phyloP scores from a whole-genome alignment of 2,329 filamentous ascomycete genomes.

The Beauveria bassiana region DNA sequence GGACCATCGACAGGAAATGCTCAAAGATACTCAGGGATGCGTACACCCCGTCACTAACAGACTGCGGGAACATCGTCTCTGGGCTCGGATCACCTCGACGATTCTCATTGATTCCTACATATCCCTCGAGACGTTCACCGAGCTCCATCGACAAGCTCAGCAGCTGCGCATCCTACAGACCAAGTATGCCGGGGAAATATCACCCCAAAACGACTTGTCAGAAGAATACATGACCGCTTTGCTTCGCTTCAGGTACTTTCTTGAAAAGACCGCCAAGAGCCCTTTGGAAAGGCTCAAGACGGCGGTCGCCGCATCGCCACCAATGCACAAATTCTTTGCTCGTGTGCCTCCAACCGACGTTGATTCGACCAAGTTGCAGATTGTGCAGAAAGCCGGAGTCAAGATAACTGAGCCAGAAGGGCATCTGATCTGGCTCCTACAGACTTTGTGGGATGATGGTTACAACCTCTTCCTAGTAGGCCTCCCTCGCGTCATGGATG shows the following conservation, averaged over 20 bases:
- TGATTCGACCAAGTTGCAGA: constrained; percentile 17
- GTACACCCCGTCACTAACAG: constrained; percentile 19
- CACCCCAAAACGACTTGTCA: constrained; percentile 22
- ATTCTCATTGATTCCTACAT: constrained; percentile 26
- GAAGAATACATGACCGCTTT: constrained; percentile 28
- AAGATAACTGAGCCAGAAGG: constrained; percentile 17
- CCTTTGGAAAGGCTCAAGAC: constrained; percentile 20
- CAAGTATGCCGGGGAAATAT: constrained; percentile 26
- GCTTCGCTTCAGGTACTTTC: constrained; percentile 30
- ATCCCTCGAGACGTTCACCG: constrained; percentile 29
- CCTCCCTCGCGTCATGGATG: constrained; percentile 34
- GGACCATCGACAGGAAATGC: constrained; percentile 38
- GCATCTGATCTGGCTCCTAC: constrained; percentile 30
- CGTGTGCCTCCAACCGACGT: constrained; percentile 19
- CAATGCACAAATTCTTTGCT: constrained; percentile 28
- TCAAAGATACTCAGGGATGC: constrained; percentile 31
- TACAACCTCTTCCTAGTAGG: constrained; percentile 23
- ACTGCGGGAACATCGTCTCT: constrained; percentile 22
- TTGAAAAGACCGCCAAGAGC: constrained; percentile 25
- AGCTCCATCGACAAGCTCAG: constrained; percentile 26
- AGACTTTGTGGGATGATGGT: constrained; percentile 29
- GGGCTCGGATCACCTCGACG: constrained; percentile 30
- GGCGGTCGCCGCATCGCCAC: constrained; percentile 29
- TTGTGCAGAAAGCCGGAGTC: constrained; percentile 13
- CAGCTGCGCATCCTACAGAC: constrained; percentile 21